A percentile compares a stretch with the other conserved stretches of the same genome.
Conservation (phyloP, 2,329 filamentous ascomycete genomes). For the Scytalidium sp. region DNA sequence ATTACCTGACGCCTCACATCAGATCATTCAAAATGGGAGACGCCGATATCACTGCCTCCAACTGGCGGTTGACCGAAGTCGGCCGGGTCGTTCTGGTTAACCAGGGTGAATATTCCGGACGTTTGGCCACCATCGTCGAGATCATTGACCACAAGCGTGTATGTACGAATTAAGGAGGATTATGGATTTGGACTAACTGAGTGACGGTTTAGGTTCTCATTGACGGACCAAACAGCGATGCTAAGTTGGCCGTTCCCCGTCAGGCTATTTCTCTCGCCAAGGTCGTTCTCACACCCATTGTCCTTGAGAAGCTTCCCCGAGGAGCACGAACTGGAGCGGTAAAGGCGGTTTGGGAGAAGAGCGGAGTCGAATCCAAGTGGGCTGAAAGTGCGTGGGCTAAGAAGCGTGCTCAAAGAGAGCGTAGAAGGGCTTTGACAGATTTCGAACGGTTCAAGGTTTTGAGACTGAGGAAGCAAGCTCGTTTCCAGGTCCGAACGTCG, state of each 20-base stretch:
- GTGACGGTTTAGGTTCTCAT: slow-evolving; percentile 73
- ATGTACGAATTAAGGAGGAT: slow-evolving; percentile 49
- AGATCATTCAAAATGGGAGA: slow-evolving; percentile 75
- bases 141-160: slow-evolving; percentile 99
- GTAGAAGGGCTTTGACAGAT: slow-evolving; percentile 90
- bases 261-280: slow-evolving; percentile 80
- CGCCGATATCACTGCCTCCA: slow-evolving; percentile 76
- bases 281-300: slow-evolving; percentile 84
- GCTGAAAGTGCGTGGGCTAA: slow-evolving; percentile 89
- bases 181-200: slow-evolving; percentile 3
- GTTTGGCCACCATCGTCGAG: slow-evolving; percentile 93
- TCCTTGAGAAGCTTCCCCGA: slow-evolving; percentile 82
- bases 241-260: slow-evolving; percentile 78
- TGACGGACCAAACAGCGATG: slow-evolving; percentile 85
- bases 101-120: slow-evolving; percentile 74
- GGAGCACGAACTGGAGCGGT: slow-evolving; percentile 78
- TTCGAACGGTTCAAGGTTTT: slow-evolving; percentile 99
- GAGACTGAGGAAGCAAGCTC: slow-evolving; percentile 98
- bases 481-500: slow-evolving; percentile 97
- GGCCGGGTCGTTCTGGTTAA: slow-evolving; percentile 95
- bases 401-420: slow-evolving; percentile 81
- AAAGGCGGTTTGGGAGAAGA: slow-evolving; percentile 86
- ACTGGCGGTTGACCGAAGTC: slow-evolving; percentile 97
- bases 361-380: slow-evolving; percentile 92
- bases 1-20: slow-evolving; percentile 5